Evolutionary conservation across 2,329 filamentous ascomycete species (phyloP).

Genomic region (Phyllosticta capitalensis): DNA sequence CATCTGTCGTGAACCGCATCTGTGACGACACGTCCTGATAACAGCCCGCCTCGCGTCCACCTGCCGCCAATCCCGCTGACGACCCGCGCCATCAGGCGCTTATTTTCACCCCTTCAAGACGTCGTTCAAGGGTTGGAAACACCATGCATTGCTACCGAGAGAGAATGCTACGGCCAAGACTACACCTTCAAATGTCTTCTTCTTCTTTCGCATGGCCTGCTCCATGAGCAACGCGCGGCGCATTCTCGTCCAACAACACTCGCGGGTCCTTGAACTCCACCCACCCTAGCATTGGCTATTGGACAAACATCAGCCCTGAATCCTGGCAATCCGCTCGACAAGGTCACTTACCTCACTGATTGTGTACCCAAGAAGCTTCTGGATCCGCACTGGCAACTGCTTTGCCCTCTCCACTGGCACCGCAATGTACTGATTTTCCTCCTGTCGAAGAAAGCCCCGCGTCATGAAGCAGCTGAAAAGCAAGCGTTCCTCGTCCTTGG

Average conservation of each 20-base stretch:
- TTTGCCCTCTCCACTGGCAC: constrained; percentile 18
- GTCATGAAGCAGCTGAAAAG: constrained; percentile 4
- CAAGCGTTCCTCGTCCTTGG: constrained; percentile 8
- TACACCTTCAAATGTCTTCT: neutral
- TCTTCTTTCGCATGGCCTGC: neutral
- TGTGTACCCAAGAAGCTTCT: constrained; percentile 16
- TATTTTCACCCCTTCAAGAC: neutral
- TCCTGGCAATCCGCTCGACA: constrained; percentile 16
- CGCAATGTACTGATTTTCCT: constrained; percentile 33
- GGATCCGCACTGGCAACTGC: constrained; percentile 13
- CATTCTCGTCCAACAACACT: neutral
- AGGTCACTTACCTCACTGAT: constrained; percentile 16
- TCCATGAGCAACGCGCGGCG: neutral
- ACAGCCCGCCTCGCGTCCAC: neutral
- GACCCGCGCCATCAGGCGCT: neutral
- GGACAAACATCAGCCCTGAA: constrained; percentile 11
- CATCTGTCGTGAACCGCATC: neutral
- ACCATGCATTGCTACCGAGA: neutral
- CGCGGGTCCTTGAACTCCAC: neutral
- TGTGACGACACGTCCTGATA: no score
- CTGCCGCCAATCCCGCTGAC: neutral
- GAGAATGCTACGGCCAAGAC: neutral
- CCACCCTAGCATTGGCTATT: constrained; percentile 2
- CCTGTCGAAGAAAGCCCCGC: constrained; percentile 12
- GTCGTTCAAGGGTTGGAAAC: no score